Evolutionary conservation across 495 filamentous ascomycete species (phyloP), one percentile per base, ranked within the genome.

Genomic region (Geopyxis carbonaria): DNA sequence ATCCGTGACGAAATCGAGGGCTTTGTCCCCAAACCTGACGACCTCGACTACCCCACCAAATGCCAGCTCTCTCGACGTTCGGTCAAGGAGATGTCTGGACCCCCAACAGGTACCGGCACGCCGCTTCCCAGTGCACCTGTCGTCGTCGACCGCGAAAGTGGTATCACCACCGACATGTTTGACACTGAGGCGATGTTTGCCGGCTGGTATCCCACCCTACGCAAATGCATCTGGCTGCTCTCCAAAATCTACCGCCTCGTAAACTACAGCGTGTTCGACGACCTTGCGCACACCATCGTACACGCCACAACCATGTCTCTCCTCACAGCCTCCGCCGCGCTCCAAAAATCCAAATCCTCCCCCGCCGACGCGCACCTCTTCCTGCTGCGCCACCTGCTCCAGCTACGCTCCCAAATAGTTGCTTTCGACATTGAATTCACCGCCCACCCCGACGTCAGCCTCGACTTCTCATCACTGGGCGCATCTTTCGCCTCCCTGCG

Each of bases 391-490:
- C 77, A 83, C 47, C 66, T 83, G 10, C 71, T 83, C 23, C 66
- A 78, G 41, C 63, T 83, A 2, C 81, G 82, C 56, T 73, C 77
- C 44, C 77, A 80, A 58, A 81, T 83, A 34, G 76, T 82, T 15
- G 76, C 78, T 23, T 83, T 83, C 45, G 78, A 83, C 58, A 80
- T 83, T 19, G 52, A 56, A 59, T 82, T 71, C 47, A 72, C 78
- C 19, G 10, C 13, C 4, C 69, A 70, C 31, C 73, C 76, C 13
- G 77, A 53, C 14, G 60, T 78, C 34, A 66, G 66, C 16, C 68
- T 80, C 46, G 77, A 80, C 57, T 80, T 81, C 57, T 75, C 75
- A n/a, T 64, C 63, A 19, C 53, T 79, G 1, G 72, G 72, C 14
- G 73, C 60, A 42, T 78, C 77, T 4, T 81, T 82, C 58, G 80